These are phyloP conservation scores for Penicillium antarcticum DNA, from an alignment of 495 filamentous ascomycete genomes.

Conservation along the genomic window DNA sequence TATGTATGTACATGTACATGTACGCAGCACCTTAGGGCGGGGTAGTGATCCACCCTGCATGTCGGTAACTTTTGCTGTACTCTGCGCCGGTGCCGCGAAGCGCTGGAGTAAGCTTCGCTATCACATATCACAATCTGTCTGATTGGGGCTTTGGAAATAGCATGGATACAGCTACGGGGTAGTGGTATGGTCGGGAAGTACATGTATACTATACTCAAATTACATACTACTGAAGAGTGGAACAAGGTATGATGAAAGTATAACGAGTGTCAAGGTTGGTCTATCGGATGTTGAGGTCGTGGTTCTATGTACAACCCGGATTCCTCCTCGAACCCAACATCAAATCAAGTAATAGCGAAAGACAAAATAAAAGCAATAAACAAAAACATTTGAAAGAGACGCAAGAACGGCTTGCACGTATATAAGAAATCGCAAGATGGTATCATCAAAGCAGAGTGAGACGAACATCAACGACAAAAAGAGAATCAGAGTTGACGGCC, in stretches of 20 bases:
- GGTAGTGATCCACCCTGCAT: conserved; percentile 2
- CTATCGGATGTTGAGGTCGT: conserved; percentile 11
- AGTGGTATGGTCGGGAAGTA: not conserved
- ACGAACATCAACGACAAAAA: conserved; percentile 22
- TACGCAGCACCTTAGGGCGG: not conserved
- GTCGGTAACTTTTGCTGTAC: not conserved
- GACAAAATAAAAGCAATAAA: conserved; percentile 1
- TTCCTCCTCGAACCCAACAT: conserved; percentile 7
- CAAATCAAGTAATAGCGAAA: conserved; percentile 1
- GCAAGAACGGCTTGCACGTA: not conserved
- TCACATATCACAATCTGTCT: not conserved
- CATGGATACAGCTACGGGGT: not conserved
- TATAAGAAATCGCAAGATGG: conserved; percentile 37
- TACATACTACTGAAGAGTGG: no score
- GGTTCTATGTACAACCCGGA: conserved; percentile 21
- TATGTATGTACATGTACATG: no score
- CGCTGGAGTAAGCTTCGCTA: conserved; percentile 2
- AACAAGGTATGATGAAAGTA: not conserved
- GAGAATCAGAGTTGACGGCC: conserved; percentile 10
- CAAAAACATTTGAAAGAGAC: conserved; percentile 1
- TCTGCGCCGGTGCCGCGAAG: not conserved
- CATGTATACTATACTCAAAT: no score
- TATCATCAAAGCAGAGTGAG: conserved; percentile 42
- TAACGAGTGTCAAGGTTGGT: conserved; percentile 5
- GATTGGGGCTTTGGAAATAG: not conserved